These are phyloP conservation scores for Globisporangium sylvaticum DNA, from an alignment of 352 stramenopile species.

Conservation along the genomic window DNA sequence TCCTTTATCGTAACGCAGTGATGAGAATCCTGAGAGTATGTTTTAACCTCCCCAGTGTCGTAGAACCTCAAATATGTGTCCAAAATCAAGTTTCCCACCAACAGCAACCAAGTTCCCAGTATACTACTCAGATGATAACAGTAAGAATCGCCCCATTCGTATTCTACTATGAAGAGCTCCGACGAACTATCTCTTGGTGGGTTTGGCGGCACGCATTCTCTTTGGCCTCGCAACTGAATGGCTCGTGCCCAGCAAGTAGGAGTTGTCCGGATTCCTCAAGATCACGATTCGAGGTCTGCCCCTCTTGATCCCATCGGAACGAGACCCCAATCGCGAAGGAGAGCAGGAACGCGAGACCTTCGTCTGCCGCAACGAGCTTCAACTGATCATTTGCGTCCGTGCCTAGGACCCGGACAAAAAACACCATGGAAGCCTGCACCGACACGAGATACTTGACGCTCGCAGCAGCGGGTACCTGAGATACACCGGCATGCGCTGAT, in stretches of 20 bases:
- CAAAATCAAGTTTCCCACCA: background rate
- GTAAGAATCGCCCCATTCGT: too few relatives aligned
- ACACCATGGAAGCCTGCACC: conserved; percentile 52
- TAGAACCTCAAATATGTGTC: background rate
- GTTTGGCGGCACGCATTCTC: background rate
- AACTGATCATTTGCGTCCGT: conserved; percentile 19
- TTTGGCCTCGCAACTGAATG: background rate
- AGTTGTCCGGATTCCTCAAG: conserved; percentile 34
- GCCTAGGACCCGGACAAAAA: conserved; percentile 22
- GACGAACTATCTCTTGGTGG: background rate
- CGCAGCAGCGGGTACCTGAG: conserved; percentile 63
- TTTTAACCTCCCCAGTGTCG: background rate
- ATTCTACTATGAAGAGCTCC: background rate
- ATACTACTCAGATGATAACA: background rate
- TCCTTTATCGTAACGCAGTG: background rate
- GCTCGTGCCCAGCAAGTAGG: conserved; percentile 26
- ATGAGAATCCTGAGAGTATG: background rate
- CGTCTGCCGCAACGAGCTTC: conserved; percentile 26
- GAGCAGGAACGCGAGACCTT: conserved; percentile 37
- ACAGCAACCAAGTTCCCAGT: background rate
- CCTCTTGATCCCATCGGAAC: conserved; percentile 33
- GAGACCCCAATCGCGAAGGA: conserved; percentile 41
- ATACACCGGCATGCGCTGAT: conserved; percentile 43
- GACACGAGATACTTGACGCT: conserved; percentile 34
- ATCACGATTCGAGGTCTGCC: conserved; percentile 19